These are phyloP conservation scores for Trametes cubensis DNA, from an alignment of 768 basidiomycete species.

Conservation along the genomic window DNA sequence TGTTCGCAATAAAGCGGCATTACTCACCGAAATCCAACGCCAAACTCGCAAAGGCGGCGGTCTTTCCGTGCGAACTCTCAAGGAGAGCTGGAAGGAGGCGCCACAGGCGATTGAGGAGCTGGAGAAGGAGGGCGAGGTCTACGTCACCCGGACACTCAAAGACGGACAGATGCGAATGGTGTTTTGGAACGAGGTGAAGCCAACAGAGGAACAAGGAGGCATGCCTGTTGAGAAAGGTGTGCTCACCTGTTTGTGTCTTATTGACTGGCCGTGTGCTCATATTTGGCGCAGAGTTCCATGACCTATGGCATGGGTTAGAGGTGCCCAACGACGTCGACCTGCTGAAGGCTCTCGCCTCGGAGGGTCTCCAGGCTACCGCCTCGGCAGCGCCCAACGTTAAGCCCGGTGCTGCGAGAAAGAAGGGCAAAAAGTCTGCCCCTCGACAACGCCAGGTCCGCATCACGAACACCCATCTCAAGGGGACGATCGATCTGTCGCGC, in stretches of 20 bases:
- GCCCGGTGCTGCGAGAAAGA: slow-evolving; percentile 70
- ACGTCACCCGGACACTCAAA: slow-evolving; percentile 84
- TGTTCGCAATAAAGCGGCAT: slow-evolving; percentile 80
- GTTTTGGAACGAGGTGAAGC: slow-evolving; percentile 89
- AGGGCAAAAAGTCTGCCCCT: slow-evolving; percentile 74
- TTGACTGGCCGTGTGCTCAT: neutral
- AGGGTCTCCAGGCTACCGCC: slow-evolving; percentile 80
- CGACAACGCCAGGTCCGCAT: slow-evolving; percentile 79
- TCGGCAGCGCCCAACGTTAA: slow-evolving; percentile 61
- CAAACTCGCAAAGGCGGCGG: slow-evolving; percentile 84
- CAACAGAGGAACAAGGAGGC: slow-evolving; percentile 70
- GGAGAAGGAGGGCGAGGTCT: slow-evolving; percentile 85
- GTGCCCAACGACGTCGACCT: slow-evolving; percentile 88
- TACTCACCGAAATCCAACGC: slow-evolving; percentile 84
- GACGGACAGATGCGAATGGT: slow-evolving; percentile 84
- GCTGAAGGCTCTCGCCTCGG: slow-evolving; percentile 73
- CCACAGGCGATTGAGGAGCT: slow-evolving; percentile 83
- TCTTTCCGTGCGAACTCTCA: slow-evolving; percentile 78
- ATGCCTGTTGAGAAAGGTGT: slow-evolving; percentile 79
- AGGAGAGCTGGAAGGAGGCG: slow-evolving; percentile 92
- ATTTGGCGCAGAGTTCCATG: slow-evolving; percentile 72
- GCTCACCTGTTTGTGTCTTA: slow-evolving; percentile 24
- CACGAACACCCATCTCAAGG: slow-evolving; percentile 87
- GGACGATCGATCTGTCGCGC: slow-evolving; percentile 80
- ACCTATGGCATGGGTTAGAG: slow-evolving; percentile 83